Evolutionary conservation across 345 rosid species (phyloP), one percentile per base, ranked within the genome.

Genomic region (Streptanthus diversifolius): DNA sequence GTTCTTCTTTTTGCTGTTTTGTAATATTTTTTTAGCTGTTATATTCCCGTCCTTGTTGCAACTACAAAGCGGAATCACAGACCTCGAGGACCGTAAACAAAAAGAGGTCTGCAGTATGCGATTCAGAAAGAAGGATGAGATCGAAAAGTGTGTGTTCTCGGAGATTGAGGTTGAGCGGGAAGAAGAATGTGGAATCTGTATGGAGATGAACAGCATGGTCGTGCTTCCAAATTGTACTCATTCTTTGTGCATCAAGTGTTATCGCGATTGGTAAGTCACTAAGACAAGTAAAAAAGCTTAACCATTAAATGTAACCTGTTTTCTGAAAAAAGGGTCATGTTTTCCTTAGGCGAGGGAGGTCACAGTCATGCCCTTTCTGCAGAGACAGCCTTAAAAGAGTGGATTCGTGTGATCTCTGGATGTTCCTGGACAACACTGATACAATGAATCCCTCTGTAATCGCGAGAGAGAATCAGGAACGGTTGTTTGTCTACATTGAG

Each of bases 341-440:
- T 32, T 4, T 75, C 3, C 47, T 59, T 85, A 90, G 97, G 95
- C 71, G 79, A 5, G 77, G 59, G 27, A 79, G 92, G 32, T 90
- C 97, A 13, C 89, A 82, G 78, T 87, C 97, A 19, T 90, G 95
- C 51, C 97, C 97, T 13, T 88, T 90, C 70, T 90, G 97, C 49
- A 74, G 95, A 79, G 89, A 88, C 66, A 77, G 82, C 45, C 85
- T 90, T 27, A 82, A 75, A 75, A 80, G 84, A 82, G 86, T 85
- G 8, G 68, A 84, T 19, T 79, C 95, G 0, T 68, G 86, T 0
- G 97, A 90, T 55, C 87, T 90, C 3, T 90, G 97, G 97, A 75
- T 90, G 37, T 85, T 73, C 74, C 72, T 81, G 8, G 89, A 83
- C 17, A 74, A 77, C 67, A 63, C 27, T 1, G 95, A 90, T 22